Evolutionary conservation across 495 filamentous ascomycete species (phyloP).

Genomic region (Penicillium verhagenii): DNA sequence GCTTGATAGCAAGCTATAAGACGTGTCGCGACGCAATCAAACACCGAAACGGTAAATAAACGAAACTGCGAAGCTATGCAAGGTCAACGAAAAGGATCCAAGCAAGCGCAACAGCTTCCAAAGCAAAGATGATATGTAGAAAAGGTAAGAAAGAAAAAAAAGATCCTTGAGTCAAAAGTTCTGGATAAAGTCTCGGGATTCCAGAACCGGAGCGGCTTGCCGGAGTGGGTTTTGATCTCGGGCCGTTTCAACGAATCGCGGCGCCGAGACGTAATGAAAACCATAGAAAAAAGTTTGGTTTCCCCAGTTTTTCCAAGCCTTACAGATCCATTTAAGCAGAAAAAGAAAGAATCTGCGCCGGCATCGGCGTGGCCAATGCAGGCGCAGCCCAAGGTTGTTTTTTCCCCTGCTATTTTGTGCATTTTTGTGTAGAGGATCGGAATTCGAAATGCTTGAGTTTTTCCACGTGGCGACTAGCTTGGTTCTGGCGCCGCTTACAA

Average conservation of each 20-base stretch:
- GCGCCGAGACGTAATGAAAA: slow-evolving; percentile 17
- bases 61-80: not conserved
- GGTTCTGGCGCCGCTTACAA: not conserved
- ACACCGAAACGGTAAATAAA: not conserved
- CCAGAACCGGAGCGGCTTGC: slow-evolving; percentile 1
- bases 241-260: slow-evolving; percentile 17
- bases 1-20: not conserved
- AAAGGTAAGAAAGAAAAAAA: not conserved
- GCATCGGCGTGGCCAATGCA: slow-evolving; percentile 15
- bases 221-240: slow-evolving; percentile 17
- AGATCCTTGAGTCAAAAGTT: slow-evolving; percentile 12
- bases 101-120: not conserved
- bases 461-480: not conserved
- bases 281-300: slow-evolving; percentile 6
- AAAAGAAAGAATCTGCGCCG: slow-evolving; percentile 17
- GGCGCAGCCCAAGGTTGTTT: no score
- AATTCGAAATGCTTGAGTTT: not conserved
- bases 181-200: slow-evolving; percentile 6
- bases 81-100: not conserved
- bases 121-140: not conserved
- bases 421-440: not conserved
- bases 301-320: no score
- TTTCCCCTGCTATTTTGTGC: not conserved
- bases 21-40: not conserved
- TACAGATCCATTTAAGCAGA: no score